A percentile compares a stretch with the other conserved stretches of the same genome.
phyloP scores from a whole-genome alignment of 805 yeast genomes.

The Lipomyces japonicus region DNA sequence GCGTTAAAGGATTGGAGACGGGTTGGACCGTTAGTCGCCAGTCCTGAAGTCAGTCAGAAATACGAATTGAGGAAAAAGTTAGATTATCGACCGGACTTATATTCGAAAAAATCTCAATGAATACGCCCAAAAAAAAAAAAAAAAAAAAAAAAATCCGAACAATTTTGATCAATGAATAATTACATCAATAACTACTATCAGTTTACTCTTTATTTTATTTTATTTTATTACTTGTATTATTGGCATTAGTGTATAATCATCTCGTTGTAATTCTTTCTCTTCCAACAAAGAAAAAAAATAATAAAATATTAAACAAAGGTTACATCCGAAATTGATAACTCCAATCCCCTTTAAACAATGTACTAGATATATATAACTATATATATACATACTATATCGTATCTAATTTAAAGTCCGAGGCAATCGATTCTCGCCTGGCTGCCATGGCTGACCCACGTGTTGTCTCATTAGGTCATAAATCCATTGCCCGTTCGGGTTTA shows the following conservation, averaged over 20 bases:
- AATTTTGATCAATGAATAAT: neutral
- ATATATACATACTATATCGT: neutral
- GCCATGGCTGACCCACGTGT: slow-evolving; percentile 15
- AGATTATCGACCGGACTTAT: slow-evolving; percentile 19
- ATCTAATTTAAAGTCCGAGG: slow-evolving; percentile 5
- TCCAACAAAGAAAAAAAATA: neutral
- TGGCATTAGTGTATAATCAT: neutral
- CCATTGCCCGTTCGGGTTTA: slow-evolving; percentile 22
- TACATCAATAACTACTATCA: neutral
- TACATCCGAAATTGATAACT: too few species aligned
- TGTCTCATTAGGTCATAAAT: slow-evolving; percentile 27
- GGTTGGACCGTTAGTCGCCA: slow-evolving; percentile 21
- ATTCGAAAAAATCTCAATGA: slow-evolving; percentile 5
- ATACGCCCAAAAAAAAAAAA: neutral
- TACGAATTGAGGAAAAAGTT: slow-evolving; percentile 24
- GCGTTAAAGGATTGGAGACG: slow-evolving; percentile 29
- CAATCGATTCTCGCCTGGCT: slow-evolving; percentile 15
- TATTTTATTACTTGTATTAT: neutral
- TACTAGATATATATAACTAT: neutral
- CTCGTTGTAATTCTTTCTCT: neutral
- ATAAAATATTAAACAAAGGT: too few species aligned
- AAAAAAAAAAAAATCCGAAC: too few species aligned
- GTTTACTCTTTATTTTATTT: neutral
- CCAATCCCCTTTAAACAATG: too few species aligned
- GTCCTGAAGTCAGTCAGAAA: slow-evolving; percentile 16